Percentiles rank a stretch among this genome's conserved stretches.
Evolutionary conservation across 306 rosid species (phyloP).

Genomic region (Geum urbanum): DNA sequence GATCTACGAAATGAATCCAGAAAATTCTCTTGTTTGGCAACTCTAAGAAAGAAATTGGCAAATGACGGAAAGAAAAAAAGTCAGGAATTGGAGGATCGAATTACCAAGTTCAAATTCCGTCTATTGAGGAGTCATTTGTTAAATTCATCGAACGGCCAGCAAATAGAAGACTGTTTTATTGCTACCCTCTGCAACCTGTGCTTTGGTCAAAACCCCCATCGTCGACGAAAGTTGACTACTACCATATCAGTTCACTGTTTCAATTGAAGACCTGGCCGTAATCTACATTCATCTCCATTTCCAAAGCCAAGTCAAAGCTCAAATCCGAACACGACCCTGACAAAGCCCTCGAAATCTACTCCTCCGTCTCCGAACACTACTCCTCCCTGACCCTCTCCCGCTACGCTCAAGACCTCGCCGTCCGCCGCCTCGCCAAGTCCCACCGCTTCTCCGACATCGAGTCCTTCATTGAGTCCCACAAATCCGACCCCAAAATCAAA

Average conservation of each 20-base stretch:
- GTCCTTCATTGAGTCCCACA: constrained; percentile 58
- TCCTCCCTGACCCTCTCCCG: constrained; percentile 50
- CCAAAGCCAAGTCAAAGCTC: constrained; percentile 49
- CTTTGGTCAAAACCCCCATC: constrained; percentile 15
- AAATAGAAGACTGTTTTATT: too few relatives aligned
- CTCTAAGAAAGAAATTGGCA: too few relatives aligned
- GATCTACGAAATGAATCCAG: too few relatives aligned
- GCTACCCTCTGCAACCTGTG: too few relatives aligned
- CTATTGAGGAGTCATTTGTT: too few relatives aligned
- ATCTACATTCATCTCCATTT: constrained; percentile 47
- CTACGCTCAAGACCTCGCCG: constrained; percentile 55
- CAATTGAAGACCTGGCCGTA: too few relatives aligned
- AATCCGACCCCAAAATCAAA: constrained; percentile 46
- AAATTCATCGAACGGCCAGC: too few relatives aligned
- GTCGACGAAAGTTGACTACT: constrained; percentile 3
- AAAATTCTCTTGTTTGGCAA: too few relatives aligned
- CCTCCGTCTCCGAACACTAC: constrained; percentile 43
- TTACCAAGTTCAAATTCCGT: too few relatives aligned
- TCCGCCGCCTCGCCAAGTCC: constrained; percentile 59
- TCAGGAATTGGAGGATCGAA: too few relatives aligned
- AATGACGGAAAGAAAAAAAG: too few relatives aligned
- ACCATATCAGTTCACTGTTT: too few relatives aligned
- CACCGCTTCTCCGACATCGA: constrained; percentile 52
- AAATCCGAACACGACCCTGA: constrained; percentile 54
- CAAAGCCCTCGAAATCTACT: constrained; percentile 55